Conservation (phyloP, 208 protist genomes). For the Acanthamoeba rhysodes region DNA sequence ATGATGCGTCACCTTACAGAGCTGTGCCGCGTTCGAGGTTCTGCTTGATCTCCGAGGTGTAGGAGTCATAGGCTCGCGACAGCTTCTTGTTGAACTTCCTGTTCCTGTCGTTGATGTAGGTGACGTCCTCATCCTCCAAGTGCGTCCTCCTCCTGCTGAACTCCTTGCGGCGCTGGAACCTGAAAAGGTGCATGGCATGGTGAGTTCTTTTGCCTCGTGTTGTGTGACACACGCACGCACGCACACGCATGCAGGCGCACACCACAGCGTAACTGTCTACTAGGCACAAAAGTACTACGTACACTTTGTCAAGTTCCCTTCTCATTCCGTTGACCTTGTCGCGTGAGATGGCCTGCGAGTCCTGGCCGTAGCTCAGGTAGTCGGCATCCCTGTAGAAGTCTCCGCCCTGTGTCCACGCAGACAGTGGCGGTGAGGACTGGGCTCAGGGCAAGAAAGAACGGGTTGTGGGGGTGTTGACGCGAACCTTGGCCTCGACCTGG, state of each 20-base stretch:
- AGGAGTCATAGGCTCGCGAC: constrained; percentile 82
- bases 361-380: constrained; percentile 25
- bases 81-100: constrained; percentile 88
- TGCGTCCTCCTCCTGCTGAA: constrained; percentile 77
- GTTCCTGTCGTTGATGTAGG: constrained; percentile 90
- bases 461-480: neutral
- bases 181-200: neutral
- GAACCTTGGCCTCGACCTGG: constrained; percentile 2
- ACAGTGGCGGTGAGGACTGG: too few relatives aligned
- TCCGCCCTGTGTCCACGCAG: neutral
- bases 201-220: neutral
- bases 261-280: neutral
- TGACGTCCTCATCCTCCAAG: constrained; percentile 87
- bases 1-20: constrained; percentile 59
- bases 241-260: neutral
- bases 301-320: constrained; percentile 28
- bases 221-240: neutral
- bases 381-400: constrained; percentile 21
- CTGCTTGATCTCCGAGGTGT: constrained; percentile 88
- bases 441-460: neutral
- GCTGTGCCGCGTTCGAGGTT: constrained; percentile 90
- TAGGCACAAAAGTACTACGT: neutral
- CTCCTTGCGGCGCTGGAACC: constrained; percentile 42
- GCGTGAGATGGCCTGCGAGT: constrained; percentile 8
- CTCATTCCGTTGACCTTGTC: constrained; percentile 4